These are phyloP conservation scores for Agaricus subrufescens DNA, from an alignment of 768 basidiomycete species.

Conservation along the genomic window DNA sequence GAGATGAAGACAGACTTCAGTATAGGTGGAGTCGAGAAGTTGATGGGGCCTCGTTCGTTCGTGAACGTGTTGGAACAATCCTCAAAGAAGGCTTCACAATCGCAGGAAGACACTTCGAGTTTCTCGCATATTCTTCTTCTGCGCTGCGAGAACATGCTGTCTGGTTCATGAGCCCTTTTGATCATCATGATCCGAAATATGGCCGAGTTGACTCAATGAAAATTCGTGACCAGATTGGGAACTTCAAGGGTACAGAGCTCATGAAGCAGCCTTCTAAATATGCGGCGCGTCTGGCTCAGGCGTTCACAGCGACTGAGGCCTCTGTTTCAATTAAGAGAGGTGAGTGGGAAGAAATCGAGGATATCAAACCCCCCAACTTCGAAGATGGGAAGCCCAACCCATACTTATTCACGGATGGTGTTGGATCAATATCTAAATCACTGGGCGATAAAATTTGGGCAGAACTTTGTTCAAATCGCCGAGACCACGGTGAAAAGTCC, in stretches of 20 bases:
- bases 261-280: constrained; percentile 67
- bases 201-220: constrained; percentile 46
- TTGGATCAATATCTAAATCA: constrained; percentile 67
- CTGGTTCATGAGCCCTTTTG: constrained; percentile 74
- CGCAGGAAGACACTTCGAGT: constrained; percentile 70
- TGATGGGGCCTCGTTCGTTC: constrained; percentile 52
- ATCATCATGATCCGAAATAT: constrained; percentile 29
- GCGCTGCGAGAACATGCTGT: constrained; percentile 77
- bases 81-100: constrained; percentile 64
- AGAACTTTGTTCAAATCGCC: constrained; percentile 41
- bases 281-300: constrained; percentile 79
- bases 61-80: constrained; percentile 51
- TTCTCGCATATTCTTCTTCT: constrained; percentile 79
- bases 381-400: constrained; percentile 10
- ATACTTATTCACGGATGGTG: constrained; percentile 68
- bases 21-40: constrained; percentile 69
- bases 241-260: constrained; percentile 50
- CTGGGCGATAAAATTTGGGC: constrained; percentile 60
- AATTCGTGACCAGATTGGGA: constrained; percentile 63
- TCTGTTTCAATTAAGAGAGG: constrained; percentile 50
- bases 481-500: constrained; percentile 24
- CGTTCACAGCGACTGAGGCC: constrained; percentile 78
- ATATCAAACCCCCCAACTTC: constrained; percentile 49
- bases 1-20: constrained; percentile 76
- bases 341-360: constrained; percentile 50